Base-by-base conservation (phyloP, 345 rosid genomes). In the Corymbia maculata region DNA sequence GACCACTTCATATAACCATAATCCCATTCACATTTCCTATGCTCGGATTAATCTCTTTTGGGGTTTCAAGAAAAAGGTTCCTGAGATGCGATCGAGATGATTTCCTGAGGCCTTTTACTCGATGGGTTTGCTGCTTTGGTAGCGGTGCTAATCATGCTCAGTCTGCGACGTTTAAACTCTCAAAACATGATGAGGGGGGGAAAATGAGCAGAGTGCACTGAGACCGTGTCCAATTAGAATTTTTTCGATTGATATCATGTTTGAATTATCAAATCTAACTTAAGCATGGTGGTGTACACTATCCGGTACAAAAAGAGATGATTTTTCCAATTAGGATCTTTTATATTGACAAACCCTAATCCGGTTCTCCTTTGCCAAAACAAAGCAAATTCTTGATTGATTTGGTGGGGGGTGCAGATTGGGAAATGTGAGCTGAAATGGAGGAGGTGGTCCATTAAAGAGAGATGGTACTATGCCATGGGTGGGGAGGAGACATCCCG, bases 1-100 rank as follows among this genome's bases (percentile, higher is more conserved):
- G 95, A 93, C 97, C 97, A 92, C 90, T 79, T 22, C 86, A 75
- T 75, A 4, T 42, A 4, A 75, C 82, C 49, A 36, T 42, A 9
- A 70, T 36, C 82, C 44, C 82, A 42, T 19, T 75, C 19, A 17
- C 82, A 75, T 19, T 75, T 75, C 49, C 49, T 36, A 75, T 75
- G 82, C 47, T 75, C 2, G 49, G 82, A 17, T 75, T 9, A 36
- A 75, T 75, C 26, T 70, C 19, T 70, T 9, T 36, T 36, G 42
- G 82, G 47, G 7, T 17, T 13, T 36, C 47, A 5, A 11, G 82
- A 36, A 70, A 36, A 36, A 2, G 22, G 42, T 36, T 36, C 42
- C 42, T 36, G 42, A 36, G 42, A 36, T 5, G 82, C 12, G 47
- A 22, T 75, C 1, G 26, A 70, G 13, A 16, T 75, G 82, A 75